Evolutionary conservation across 495 filamentous ascomycete species (phyloP), one percentile per base, ranked within the genome.

Genomic region (Tuber magnatum): DNA sequence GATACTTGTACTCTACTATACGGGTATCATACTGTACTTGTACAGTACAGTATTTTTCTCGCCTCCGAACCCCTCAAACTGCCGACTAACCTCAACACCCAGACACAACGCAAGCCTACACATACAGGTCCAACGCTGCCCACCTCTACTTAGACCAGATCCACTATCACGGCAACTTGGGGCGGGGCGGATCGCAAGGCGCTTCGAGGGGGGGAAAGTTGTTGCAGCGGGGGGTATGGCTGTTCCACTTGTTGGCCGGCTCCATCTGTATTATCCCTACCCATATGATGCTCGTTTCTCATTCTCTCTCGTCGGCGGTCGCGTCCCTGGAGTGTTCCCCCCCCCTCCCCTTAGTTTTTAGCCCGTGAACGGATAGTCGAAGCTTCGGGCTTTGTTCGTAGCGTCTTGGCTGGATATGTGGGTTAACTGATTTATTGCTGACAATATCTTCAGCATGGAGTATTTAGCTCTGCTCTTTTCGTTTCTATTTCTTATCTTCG

Each of bases 381-480:
- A 42, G n/a, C 5, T 40, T n/a, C 32, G 39, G 22, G 32, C n/a
- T 41, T 40, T 18, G 24, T 71, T 32, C 32, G 10, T 43, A 71
- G 12, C 22, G 69, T 24, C 22, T 51, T 71, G 22, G 22, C 39
- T n/a, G 0, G 32, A 71, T 40, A 9, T 6, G n/a, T 39, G 42
- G 48, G 68, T 40, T 61, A 2, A 43, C 10, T 20, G 35, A 24
- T n/a, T 32, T 32, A n/a, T 71, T 18, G 14, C 39, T 40, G 22
- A 43, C 39, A 24, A 28, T 40, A 16, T 39, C 20, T 51, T n/a
- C 75, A 92, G 91, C 84, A 86, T 86, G 83, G 94, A 99, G 84
- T 97, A 98, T 86, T 83, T 93, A 75, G 92, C 93, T 56, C 89
- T 99, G 65, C 84, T 93, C 61, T 89, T 89, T 65, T 97, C 94